Base-by-base conservation (phyloP, 805 yeast genomes). In the Lachancea sp. region DNA sequence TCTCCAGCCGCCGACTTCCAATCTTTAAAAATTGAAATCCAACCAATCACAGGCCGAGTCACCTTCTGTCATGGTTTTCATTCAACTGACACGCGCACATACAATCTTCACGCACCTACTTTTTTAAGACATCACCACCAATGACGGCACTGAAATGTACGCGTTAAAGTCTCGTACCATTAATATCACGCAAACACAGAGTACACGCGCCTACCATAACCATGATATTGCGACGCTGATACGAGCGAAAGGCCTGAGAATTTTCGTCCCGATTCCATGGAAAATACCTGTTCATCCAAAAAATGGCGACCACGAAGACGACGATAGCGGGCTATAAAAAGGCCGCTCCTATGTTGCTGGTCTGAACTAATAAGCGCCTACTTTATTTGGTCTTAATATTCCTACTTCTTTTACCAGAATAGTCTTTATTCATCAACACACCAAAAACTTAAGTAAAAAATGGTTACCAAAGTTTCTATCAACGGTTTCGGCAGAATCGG, bases 401-500 rank as follows among this genome's bases (percentile, higher is more conserved):
- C n/a, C n/a, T n/a, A 16, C 26, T 36, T 36, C 25, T 19, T 12
- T 36, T 19, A n/a, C 35, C 41, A 22, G 34, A 37, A 30, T 20
- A 28, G 15, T 21, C 19, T n/a, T 25, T 32, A 23, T 40, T 3
- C 60, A 49, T 31, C 25, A 28, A 34, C 32, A 21, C 21, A 16
- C 21, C 9, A 12, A 18, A 9, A 31, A 8, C 25, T 23, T 23
- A 8, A n/a, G n/a, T n/a, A 78, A n/a, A 52, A 44, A 47, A 57
- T 56, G 60, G 39, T 36, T 15, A 58, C 57, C 45, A 59, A 55
- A 47, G 70, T 78, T 66, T 80, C 83, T 67, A 77, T 78, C 65
- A 77, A 77, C 75, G 83, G 83, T 58, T 77, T 77, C 75, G 83
- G 83, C 62, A 74, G 83, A 70, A 77, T 77, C 61, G 83, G 83